A percentile compares a stretch with the other conserved stretches of the same genome.
Conservation (phyloP, 495 filamentous ascomycete species). For the Penicillium coffeae region DNA sequence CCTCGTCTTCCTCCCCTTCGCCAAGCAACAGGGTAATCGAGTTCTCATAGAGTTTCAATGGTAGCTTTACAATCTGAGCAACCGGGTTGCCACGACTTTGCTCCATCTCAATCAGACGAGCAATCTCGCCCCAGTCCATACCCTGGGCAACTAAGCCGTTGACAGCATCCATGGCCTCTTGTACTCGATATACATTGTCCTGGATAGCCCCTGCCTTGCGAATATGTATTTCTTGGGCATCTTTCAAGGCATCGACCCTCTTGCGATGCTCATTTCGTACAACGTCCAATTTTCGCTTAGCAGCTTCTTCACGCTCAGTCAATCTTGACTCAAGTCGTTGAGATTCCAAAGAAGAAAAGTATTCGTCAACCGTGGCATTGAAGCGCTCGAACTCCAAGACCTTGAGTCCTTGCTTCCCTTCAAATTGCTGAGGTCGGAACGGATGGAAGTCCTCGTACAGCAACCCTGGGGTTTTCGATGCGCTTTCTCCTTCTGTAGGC, state of each 20-base stretch:
- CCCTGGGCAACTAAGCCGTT: constrained; percentile 86
- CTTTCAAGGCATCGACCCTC: constrained; percentile 75
- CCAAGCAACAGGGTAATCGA: constrained; percentile 76
- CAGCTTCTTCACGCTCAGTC: constrained; percentile 73
- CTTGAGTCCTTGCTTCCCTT: constrained; percentile 55
- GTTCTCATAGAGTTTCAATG: constrained; percentile 84
- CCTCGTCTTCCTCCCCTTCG: constrained; percentile 59
- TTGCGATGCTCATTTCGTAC: constrained; percentile 78
- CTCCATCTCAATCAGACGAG: constrained; percentile 80
- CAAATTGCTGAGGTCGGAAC: constrained; percentile 82
- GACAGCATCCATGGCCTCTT: constrained; percentile 86
- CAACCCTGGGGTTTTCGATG: constrained; percentile 44
- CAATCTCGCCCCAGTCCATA: constrained; percentile 96
- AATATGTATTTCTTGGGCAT: constrained; percentile 75
- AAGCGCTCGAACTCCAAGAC: constrained; percentile 76
- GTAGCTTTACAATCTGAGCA: constrained; percentile 80
- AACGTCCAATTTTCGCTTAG: constrained; percentile 76
- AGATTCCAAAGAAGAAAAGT: constrained; percentile 92
- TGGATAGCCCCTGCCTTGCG: constrained; percentile 87
- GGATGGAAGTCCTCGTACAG: constrained; percentile 96
- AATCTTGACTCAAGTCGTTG: constrained; percentile 85
- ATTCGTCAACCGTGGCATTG: constrained; percentile 92
- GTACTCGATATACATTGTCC: constrained; percentile 80
- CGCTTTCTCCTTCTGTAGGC: constrained; percentile 32
- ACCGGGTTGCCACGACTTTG: constrained; percentile 77